Evolutionary conservation across 257 asterid species (phyloP).

Genomic region (Misopates orontium): DNA sequence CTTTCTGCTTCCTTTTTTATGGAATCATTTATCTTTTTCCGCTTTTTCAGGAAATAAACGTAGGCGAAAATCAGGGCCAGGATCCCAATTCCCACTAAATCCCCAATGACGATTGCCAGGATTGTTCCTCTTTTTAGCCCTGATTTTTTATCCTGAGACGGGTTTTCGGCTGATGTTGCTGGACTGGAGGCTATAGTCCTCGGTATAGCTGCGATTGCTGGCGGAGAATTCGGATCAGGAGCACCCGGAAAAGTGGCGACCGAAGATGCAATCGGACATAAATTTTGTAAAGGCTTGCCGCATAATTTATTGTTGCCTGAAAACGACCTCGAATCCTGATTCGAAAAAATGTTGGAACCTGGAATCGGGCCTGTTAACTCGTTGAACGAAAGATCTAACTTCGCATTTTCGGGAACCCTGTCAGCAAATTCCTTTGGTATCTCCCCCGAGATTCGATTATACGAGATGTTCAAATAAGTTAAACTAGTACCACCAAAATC

Average conservation of each 20-base stretch:
- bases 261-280: conserved; percentile 65
- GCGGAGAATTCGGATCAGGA: conserved; percentile 59
- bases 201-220: conserved; percentile 93
- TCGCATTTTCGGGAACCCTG: conserved; percentile 52
- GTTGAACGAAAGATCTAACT: conserved; percentile 70
- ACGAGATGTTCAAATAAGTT: conserved; percentile 59
- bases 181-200: conserved; percentile 55
- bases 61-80: conserved; percentile 42
- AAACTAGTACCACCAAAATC: conserved; percentile 59
- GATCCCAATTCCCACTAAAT: conserved; percentile 62
- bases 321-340: conserved; percentile 45
- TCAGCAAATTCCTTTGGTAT: conserved; percentile 57
- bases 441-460: conserved; percentile 68
- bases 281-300: conserved; percentile 54
- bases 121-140: conserved; percentile 56
- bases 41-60: conserved; percentile 45
- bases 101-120: conserved; percentile 72
- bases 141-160: conserved; percentile 19
- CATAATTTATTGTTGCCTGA: conserved; percentile 67
- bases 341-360: conserved; percentile 39
- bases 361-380: conserved; percentile 48
- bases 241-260: conserved; percentile 45
- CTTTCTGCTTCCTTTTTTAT: conserved; percentile 47
- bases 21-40: conserved; percentile 32
- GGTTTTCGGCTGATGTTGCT: conserved; percentile 11